A percentile compares a stretch with the other conserved stretches of the same genome.
Evolutionary conservation across 441 rosid genomes (phyloP).

Genomic region (Erodium chrysanthum): DNA sequence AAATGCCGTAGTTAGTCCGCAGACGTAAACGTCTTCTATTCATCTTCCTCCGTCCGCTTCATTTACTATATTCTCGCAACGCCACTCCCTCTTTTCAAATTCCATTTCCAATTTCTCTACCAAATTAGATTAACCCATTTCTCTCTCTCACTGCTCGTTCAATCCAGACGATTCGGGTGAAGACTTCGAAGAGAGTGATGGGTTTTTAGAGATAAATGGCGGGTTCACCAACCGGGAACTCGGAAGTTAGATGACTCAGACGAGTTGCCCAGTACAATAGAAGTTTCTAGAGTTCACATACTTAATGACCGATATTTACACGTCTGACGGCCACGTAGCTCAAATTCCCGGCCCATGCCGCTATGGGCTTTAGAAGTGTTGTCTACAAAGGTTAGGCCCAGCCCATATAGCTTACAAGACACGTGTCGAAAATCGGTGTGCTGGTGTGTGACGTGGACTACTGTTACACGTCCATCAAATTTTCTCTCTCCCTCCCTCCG

Average conservation of each 20-base stretch:
- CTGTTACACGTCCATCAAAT: neutral
- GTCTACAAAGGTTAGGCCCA: neutral
- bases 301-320: neutral
- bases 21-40: too few species aligned
- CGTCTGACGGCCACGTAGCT: conserved; percentile 2
- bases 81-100: too few species aligned
- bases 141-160: conserved; percentile 18
- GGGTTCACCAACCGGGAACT: neutral
- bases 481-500: conserved; percentile 40
- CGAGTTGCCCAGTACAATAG: too few species aligned
- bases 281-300: too few species aligned
- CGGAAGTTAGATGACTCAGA: too few species aligned
- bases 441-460: conserved; percentile 16
- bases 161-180: too few species aligned
- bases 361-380: neutral
- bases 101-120: too few species aligned
- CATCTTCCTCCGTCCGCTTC: too few species aligned
- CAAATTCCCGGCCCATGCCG: neutral
- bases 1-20: too few species aligned
- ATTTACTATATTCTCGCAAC: too few species aligned
- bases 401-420: neutral
- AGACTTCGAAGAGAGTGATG: neutral
- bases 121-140: too few species aligned
- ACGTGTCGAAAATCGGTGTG: neutral
- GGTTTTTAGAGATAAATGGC: neutral